Base-by-base conservation (phyloP, 2,329 filamentous ascomycete species). In the Trichoderma sp. region DNA sequence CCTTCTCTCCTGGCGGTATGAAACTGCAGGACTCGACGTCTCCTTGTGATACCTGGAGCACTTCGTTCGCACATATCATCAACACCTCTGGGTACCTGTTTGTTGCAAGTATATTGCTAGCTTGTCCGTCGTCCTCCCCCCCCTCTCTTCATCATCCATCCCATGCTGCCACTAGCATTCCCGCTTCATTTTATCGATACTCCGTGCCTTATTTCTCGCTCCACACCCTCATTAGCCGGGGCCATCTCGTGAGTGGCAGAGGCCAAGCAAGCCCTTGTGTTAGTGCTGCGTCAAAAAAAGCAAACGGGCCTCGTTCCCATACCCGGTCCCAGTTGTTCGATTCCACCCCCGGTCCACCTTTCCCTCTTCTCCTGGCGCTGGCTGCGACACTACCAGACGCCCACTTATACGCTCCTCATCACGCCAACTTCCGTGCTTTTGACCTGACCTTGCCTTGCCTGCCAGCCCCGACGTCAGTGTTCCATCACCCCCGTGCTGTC, bases 201-300 rank as follows among this genome's bases (percentile, higher is more conserved):
- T 63, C 59, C 59, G 59, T 63, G 59, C 59, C 50, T 63, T 63
- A 63, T 63, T 63, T 63, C 41, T 19, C 45, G 45, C 59, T 63
- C 59, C 59, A 63, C 59, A 63, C 59, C 59, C 59, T 63, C 59
- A 63, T 63, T 55, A 63, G 43, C 59, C 44, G 41, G 57, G 57
- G 57, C 50, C 50, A 50, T 60, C 45, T 50, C 43, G 28, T 26
- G 57, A 57, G 56, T 59, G 43, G 56, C 43, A 55, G 52, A 55
- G 48, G 19, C 21, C 17, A 48, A 39, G 57, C 44, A 59, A 26
- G 45, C 30, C 56, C 47, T 48, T 62, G 39, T 52, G 59, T 45
- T 63, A 55, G 59, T 63, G 59, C 50, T 55, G 41, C 48, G 58
- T 39, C 34, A 39, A 43, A 34, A 52, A 52, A 52, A 44, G 48